Conservation (phyloP, 1,284 basidiomycete genomes). For the Ustanciosporium gigantosporum region DNA sequence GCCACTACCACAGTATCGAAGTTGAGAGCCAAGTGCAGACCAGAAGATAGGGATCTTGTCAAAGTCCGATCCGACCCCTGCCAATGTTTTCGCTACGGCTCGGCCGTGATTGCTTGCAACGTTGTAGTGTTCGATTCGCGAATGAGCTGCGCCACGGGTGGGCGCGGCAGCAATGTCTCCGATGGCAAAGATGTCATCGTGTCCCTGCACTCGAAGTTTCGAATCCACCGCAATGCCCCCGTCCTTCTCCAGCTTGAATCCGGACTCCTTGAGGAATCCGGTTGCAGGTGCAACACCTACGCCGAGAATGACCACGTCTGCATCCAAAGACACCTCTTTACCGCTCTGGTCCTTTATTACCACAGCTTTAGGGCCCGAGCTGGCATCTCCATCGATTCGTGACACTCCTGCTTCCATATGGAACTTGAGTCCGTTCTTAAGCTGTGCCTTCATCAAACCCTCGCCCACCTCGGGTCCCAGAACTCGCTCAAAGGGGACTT, state of each 20-base stretch:
- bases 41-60: conserved; percentile 85
- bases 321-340: conserved; percentile 67
- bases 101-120: conserved; percentile 84
- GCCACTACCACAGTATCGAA: conserved; percentile 79
- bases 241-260: conserved; percentile 63
- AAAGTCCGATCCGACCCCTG: conserved; percentile 63
- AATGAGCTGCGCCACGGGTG: conserved; percentile 66
- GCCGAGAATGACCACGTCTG: conserved; percentile 83
- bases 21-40: conserved; percentile 73
- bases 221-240: conserved; percentile 82
- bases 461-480: conserved; percentile 80
- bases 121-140: conserved; percentile 89
- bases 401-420: conserved; percentile 75
- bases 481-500: conserved; percentile 78
- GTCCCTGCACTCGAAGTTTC: conserved; percentile 71
- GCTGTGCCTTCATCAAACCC: conserved; percentile 71
- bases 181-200: conserved; percentile 75
- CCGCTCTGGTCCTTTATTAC: conserved; percentile 70
- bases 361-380: conserved; percentile 62
- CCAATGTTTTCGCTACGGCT: conserved; percentile 70
- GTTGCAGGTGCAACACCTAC: conserved; percentile 87
- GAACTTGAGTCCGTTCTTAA: conserved; percentile 77
- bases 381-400: conserved; percentile 67
- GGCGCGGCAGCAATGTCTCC: conserved; percentile 88
- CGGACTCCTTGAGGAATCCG: conserved; percentile 73